Evolutionary conservation across 257 asterid genomes (phyloP).

Genomic region (Capsicum chinense): DNA sequence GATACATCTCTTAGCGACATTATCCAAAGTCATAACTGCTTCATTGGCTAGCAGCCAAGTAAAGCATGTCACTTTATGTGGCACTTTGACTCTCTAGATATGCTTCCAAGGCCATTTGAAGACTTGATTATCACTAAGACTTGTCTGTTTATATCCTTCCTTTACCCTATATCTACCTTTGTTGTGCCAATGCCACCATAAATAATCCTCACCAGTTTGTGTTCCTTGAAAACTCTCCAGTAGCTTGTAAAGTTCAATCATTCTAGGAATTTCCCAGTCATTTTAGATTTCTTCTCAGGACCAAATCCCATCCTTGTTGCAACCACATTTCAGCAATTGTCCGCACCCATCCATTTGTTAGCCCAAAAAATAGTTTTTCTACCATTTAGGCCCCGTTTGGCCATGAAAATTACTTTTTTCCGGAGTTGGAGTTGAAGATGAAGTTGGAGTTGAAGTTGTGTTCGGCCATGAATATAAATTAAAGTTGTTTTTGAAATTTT

Average conservation of each 20-base stretch:
- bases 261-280: background rate
- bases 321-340: background rate
- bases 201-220: background rate
- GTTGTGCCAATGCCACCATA: background rate
- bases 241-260: background rate
- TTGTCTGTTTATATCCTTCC: background rate
- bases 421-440: no score
- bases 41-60: conserved; percentile 1
- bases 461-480: no score
- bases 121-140: background rate
- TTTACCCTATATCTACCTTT: background rate
- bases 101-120: background rate
- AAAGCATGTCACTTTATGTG: background rate
- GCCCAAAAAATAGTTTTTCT: background rate
- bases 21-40: background rate
- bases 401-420: no score
- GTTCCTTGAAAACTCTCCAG: background rate
- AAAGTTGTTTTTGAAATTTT: no score
- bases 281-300: background rate
- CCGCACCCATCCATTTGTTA: background rate
- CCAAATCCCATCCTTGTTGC: background rate
- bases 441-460: no score
- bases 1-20: background rate
- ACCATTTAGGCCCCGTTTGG: background rate
- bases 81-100: background rate